Conservation (phyloP, 2,329 filamentous ascomycete species). For the Paracamarosporium sp. region DNA sequence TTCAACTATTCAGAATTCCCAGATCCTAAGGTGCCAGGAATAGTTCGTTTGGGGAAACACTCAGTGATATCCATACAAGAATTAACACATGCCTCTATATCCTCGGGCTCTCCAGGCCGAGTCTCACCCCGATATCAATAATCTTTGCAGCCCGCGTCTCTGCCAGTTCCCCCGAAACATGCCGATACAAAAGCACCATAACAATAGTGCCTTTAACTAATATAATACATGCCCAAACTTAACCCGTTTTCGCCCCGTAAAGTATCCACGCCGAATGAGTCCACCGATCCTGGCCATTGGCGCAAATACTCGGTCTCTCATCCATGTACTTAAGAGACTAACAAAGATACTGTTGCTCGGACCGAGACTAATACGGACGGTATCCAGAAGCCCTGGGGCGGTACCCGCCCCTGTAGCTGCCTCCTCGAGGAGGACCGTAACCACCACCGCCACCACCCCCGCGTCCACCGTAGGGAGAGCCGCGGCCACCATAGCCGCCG, state of each 20-base stretch:
- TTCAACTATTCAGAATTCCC: neutral
- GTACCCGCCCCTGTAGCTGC: slow-evolving; percentile 51
- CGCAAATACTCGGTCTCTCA: too few relatives aligned
- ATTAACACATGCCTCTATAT: neutral
- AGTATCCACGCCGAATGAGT: too few relatives aligned
- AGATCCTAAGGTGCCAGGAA: neutral
- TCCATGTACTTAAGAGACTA: too few relatives aligned
- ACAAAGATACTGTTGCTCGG: neutral
- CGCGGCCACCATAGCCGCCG: slow-evolving; percentile 57
- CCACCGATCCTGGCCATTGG: too few relatives aligned
- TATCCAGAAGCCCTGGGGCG: slow-evolving; percentile 40
- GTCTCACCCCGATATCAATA: neutral
- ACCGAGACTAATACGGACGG: slow-evolving; percentile 37
- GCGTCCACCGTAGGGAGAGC: slow-evolving; percentile 53
- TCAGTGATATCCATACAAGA: neutral
- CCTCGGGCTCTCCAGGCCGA: neutral
- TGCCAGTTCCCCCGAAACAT: too few relatives aligned
- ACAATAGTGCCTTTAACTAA: neutral
- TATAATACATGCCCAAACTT: slow-evolving; percentile 19
- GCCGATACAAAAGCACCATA: neutral
- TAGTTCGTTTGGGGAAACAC: neutral
- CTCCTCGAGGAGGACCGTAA: slow-evolving; percentile 54
- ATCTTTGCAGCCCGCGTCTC: too few relatives aligned
- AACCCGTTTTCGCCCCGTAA: too few relatives aligned
- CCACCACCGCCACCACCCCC: slow-evolving; percentile 45